Conservation (phyloP, 148 eudicot species). For the Rhododendron mucronatum region DNA sequence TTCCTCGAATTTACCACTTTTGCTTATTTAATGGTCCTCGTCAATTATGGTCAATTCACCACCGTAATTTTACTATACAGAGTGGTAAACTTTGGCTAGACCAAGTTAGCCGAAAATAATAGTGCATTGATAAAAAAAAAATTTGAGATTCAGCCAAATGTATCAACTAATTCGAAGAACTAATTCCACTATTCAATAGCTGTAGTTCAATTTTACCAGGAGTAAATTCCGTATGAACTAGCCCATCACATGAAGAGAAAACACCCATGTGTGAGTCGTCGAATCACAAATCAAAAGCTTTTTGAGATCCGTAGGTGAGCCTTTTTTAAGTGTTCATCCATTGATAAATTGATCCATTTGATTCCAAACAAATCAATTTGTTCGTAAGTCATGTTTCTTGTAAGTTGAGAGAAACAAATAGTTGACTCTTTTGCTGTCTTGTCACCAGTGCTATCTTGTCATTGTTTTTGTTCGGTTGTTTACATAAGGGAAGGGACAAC, state of each 20-base stretch:
- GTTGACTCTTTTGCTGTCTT: neutral
- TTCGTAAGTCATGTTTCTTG: neutral
- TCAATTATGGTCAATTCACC: neutral
- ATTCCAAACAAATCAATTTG: neutral
- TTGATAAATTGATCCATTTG: neutral
- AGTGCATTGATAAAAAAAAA: neutral
- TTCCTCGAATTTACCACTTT: neutral
- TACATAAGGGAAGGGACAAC: neutral
- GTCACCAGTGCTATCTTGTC: neutral
- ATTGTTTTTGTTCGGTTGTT: neutral
- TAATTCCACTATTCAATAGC: neutral
- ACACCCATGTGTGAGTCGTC: neutral
- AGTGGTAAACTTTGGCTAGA: neutral
- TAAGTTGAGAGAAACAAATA: neutral
- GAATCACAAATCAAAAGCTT: neutral
- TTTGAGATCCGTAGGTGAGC: neutral
- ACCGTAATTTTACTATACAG: neutral
- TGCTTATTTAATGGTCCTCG: neutral
- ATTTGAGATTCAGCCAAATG: neutral
- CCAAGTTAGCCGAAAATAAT: neutral
- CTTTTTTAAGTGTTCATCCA: neutral
- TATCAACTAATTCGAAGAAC: neutral
- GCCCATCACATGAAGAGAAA: neutral
- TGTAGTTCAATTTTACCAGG: neutral
- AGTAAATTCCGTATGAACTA: too few relatives aligned